Base-by-base conservation (phyloP, 1,284 basidiomycete species). In the Tylopilus sp. region DNA sequence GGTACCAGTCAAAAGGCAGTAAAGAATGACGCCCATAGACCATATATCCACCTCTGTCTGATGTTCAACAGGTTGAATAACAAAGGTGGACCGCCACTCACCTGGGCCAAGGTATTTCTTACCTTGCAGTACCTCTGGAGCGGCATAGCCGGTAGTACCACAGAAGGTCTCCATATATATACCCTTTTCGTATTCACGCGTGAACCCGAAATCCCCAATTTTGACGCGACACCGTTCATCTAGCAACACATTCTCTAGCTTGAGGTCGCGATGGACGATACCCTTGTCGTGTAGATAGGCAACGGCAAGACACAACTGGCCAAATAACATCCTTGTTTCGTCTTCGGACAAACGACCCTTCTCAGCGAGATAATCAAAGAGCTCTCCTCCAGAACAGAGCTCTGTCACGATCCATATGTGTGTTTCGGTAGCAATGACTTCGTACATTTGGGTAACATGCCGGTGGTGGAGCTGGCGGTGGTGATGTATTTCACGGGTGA, bases 381-480 rank as follows among this genome's bases (percentile, higher is more conserved):
- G 80, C 67, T 98, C 95, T 40, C 95, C 95, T 14, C 95, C 95
- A 28, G 85, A 87, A 69, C 96, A 99, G 31, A 99, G 83, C 66
- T 99, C 96, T 14, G 93, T 92, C 48, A 98, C 89, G 58, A 99
- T 92, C 93, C 94, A 99, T 62, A 99, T 96, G 61, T 82, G 81
- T 18, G 81, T 81, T 69, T 99, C 96, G 1, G 96, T 98, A 12
- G 94, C 95, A 63, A 98, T 91, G 63, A 99, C 92, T 71, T 99
- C 96, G 74, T 90, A 97, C 65, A 99, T 85, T 67, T 97, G 93
- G 29, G 93, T 89, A 63, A 98, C 83, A 65, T 97, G 83, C 0
- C 92, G 92, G 64, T 99, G 95, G 65, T 97, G 95, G 8, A 99
- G 80, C 43, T 93, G 85, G 29, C 96, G 88, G 71, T 99, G 96